phyloP scores from a whole-genome alignment of 2,329 filamentous ascomycete species.

The Sporothrix pseudoabietina region DNA sequence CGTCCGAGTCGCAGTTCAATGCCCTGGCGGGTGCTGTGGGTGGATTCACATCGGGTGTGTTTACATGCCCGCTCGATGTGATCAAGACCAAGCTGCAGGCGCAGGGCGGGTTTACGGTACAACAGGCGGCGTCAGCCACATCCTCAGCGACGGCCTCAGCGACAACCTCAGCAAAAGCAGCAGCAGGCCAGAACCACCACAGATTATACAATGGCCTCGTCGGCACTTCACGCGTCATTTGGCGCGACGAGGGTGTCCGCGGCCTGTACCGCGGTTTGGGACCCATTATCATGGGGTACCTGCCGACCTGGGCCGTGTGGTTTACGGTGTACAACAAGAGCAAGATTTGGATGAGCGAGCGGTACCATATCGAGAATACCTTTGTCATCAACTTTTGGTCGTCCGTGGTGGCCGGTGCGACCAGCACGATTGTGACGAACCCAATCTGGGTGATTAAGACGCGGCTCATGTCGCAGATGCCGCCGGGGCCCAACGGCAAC shows the following conservation, averaged over 20 bases:
- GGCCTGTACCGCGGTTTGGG: constrained; percentile 93
- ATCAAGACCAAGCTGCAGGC: constrained; percentile 99
- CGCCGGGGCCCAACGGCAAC: constrained; percentile 36
- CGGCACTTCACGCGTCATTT: constrained; percentile 83
- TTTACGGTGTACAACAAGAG: constrained; percentile 70
- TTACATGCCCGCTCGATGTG: constrained; percentile 96
- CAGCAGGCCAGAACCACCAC: constrained; percentile 45
- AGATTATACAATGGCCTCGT: constrained; percentile 81
- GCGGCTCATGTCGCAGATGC: constrained; percentile 88
- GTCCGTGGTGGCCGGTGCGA: constrained; percentile 85
- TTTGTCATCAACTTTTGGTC: constrained; percentile 83
- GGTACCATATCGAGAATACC: constrained; percentile 52
- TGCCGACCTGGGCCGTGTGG: constrained; percentile 98
- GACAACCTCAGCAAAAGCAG: neutral
- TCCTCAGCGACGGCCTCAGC: constrained; percentile 25
- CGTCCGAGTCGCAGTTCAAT: constrained; percentile 70
- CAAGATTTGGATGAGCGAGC: constrained; percentile 30
- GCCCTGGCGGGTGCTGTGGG: constrained; percentile 85
- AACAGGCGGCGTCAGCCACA: constrained; percentile 47
- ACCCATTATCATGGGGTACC: constrained; percentile 91
- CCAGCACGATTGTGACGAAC: constrained; percentile 91
- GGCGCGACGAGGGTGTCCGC: constrained; percentile 81
- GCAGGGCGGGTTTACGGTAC: constrained; percentile 76
- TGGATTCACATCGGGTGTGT: constrained; percentile 88
- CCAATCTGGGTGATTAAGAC: constrained; percentile 99